Evolutionary conservation across 352 stramenopile species (phyloP), one percentile per base, ranked within the genome.

Genomic region (Pythium scleroteichum): DNA sequence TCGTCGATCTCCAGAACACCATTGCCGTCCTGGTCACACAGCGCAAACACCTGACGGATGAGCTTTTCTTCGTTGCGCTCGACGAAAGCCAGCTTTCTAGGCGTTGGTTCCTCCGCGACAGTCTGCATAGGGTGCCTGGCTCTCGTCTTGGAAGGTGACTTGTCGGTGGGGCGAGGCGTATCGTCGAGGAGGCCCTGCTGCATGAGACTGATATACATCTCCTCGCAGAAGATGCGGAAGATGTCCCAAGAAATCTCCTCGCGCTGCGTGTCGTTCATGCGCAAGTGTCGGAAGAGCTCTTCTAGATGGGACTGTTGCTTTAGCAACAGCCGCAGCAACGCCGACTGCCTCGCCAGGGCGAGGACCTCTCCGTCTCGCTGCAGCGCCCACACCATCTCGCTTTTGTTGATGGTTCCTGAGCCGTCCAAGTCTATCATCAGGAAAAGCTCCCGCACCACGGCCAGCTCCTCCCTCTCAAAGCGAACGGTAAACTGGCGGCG

Each of bases 301-400:
- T 72, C 62, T 10, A 78, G 52, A 41, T 64, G 60, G 5, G 63
- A 66, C 22, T 64, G 78, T n/a, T 89, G 78, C 51, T 89, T 88
- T 2, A 88, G 55, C 0, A 88, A 47, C n/a, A 79, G 26, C 1
- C 69, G 68, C 42, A 92, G 55, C 8, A 90, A 55, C 12, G 64
- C 41, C 1, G 82, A 92, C 8, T 62, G 54, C 26, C 50, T 79
- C 12, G 82, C 78, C 3, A 88, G 54, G 13, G 63, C 47, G 39
- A 78, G 69, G 38, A 92, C 66, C 40, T 88, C 78, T 17, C 72
- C 64, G 44, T 92, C 82, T 12, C 76, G 73, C 41, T 84, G 72
- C 26, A 90, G 52, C 12, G 82, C 82, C 79, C 79, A 92, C 12
- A 69, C 56, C 62, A 90, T 84, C 45, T 92, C 80, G 8, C 67